A percentile compares a stretch with the other conserved stretches of the same genome.
Conservation (phyloP, 169 alveolate genomes). For the Blepharisma undulans region DNA sequence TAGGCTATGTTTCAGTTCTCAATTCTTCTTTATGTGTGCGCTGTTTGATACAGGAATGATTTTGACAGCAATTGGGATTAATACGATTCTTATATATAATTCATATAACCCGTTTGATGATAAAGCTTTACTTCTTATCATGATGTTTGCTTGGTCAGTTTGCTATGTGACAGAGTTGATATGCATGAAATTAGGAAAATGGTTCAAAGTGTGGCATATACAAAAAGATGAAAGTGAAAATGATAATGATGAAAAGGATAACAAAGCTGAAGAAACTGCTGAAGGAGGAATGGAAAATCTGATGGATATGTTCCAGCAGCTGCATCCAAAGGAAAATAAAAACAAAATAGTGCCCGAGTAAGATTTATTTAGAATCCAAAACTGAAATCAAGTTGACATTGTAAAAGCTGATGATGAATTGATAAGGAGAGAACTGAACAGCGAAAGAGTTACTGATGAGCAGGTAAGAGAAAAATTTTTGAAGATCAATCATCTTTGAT, state of each 20-base stretch:
- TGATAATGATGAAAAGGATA: conserved; percentile 34
- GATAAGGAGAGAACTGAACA: conserved; percentile 53
- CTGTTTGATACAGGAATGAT: conserved; percentile 61
- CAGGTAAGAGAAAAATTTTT: conserved; percentile 65
- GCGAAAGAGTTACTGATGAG: conserved; percentile 61
- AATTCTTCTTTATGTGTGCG: conserved; percentile 67
- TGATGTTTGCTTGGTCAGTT: conserved; percentile 39
- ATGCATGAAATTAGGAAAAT: conserved; percentile 46
- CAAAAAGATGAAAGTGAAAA: conserved; percentile 38
- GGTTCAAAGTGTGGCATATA: conserved; percentile 62
- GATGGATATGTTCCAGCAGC: conserved; percentile 32
- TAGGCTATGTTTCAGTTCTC: conserved; percentile 74
- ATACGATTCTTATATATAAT: conserved; percentile 52
- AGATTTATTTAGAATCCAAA: conserved; percentile 29
- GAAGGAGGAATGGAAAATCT: conserved; percentile 22
- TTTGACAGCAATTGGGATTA: conserved; percentile 57
- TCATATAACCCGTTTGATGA: conserved; percentile 66
- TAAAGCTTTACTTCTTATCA: conserved; percentile 55
- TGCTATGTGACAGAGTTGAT: conserved; percentile 41
- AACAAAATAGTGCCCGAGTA: conserved; percentile 1
- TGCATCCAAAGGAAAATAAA: conserved; percentile 18
- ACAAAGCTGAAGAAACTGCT: conserved; percentile 34
- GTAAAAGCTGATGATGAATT: conserved; percentile 63
- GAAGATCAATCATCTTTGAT: conserved; percentile 66
- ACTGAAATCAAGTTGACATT: conserved; percentile 58